Conservation (phyloP, 2,329 filamentous ascomycete genomes). For the Diaporthe humulicola region DNA sequence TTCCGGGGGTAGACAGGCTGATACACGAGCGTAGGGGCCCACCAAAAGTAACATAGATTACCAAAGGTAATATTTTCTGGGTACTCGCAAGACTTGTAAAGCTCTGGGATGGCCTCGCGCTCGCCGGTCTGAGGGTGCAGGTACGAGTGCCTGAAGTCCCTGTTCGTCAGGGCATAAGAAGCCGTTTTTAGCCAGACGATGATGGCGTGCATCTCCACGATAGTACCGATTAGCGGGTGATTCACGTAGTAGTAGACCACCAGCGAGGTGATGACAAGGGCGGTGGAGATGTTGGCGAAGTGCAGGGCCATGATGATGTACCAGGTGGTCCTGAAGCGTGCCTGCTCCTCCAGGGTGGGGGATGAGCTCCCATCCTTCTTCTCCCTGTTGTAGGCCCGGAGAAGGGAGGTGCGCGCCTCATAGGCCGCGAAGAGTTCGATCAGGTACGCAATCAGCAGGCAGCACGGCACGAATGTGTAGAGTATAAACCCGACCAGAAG, state of each 20-base stretch:
- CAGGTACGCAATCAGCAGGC: slow-evolving; percentile 89
- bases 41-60: slow-evolving; percentile 97
- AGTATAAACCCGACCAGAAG: slow-evolving; percentile 81
- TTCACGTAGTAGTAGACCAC: slow-evolving; percentile 93
- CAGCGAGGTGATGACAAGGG: slow-evolving; percentile 83
- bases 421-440: slow-evolving; percentile 88
- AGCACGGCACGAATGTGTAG: slow-evolving; percentile 89
- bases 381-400: slow-evolving; percentile 40
- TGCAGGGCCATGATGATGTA: slow-evolving; percentile 84
- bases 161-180: slow-evolving; percentile 96
- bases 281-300: slow-evolving; percentile 84
- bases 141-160: slow-evolving; percentile 91
- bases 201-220: slow-evolving; percentile 91
- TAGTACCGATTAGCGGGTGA: slow-evolving; percentile 92
- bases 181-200: slow-evolving; percentile 97
- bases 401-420: slow-evolving; percentile 77
- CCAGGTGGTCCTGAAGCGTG: slow-evolving; percentile 83
- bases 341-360: slow-evolving; percentile 71
- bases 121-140: slow-evolving; percentile 80
- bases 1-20: slow-evolving; percentile 96
- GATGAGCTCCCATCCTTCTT: slow-evolving; percentile 65
- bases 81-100: slow-evolving; percentile 89
- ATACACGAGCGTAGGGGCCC: slow-evolving; percentile 95
- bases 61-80: slow-evolving; percentile 89
- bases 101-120: slow-evolving; percentile 78